These are phyloP conservation scores for Tolypocladium endophyticum DNA, from an alignment of 2,329 filamentous ascomycete genomes.

Conservation along the genomic window DNA sequence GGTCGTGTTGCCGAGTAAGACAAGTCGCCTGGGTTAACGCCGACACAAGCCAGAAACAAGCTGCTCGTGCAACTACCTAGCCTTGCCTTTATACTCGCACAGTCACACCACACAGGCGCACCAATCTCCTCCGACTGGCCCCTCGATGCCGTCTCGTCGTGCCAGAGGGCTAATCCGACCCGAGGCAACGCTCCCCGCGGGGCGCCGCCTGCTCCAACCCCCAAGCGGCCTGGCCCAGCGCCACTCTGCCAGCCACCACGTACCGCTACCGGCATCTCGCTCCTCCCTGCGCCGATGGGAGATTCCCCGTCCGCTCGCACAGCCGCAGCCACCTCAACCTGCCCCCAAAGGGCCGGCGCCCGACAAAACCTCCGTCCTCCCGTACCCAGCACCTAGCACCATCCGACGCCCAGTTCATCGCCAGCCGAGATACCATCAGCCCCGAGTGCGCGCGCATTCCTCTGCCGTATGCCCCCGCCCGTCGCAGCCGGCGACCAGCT, in stretches of 20 bases:
- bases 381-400: not conserved
- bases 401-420: not conserved
- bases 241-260: not conserved
- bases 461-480: not conserved
- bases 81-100: too few species aligned
- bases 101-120: not conserved
- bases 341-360: not conserved
- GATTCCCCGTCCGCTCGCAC: not conserved
- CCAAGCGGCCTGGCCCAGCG: not conserved
- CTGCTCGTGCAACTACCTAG: too few species aligned
- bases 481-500: not conserved
- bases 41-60: too few species aligned
- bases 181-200: not conserved
- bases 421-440: not conserved
- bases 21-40: too few species aligned
- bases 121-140: not conserved
- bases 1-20: too few species aligned
- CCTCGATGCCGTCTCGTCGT: not conserved
- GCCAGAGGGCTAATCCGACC: not conserved
- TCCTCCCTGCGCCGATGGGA: not conserved
- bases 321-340: not conserved
- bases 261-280: constrained; percentile 1
- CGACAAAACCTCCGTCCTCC: not conserved
- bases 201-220: not conserved
- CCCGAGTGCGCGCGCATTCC: not conserved